Evolutionary conservation across 768 basidiomycete species (phyloP).

Genomic region (Termitomyces heimii): DNA sequence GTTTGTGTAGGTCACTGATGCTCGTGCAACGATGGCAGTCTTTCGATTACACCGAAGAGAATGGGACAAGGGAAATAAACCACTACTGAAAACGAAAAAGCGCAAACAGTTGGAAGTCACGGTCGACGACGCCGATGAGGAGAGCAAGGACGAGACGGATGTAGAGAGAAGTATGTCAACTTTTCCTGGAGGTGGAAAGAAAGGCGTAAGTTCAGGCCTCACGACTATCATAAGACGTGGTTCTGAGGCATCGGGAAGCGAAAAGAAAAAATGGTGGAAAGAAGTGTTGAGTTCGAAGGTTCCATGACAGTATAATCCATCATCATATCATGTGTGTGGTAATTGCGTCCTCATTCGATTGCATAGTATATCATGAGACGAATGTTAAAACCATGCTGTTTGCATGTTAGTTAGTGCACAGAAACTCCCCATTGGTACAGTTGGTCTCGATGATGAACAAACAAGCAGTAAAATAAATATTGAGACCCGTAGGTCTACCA

Average conservation of each 20-base stretch:
- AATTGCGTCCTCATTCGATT: neutral
- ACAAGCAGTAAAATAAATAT: conserved; percentile 32
- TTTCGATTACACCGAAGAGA: conserved; percentile 76
- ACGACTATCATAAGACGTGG: conserved; percentile 40
- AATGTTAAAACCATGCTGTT: neutral
- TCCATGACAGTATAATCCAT: neutral
- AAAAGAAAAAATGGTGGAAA: conserved; percentile 41
- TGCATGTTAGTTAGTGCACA: too few relatives aligned
- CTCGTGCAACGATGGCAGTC: conserved; percentile 92
- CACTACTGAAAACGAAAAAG: conserved; percentile 15
- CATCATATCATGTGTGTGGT: too few relatives aligned
- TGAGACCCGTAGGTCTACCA: conserved; percentile 58
- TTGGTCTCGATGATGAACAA: too few relatives aligned
- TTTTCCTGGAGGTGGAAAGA: conserved; percentile 50
- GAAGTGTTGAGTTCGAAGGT: conserved; percentile 25
- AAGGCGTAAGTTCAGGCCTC: conserved; percentile 60
- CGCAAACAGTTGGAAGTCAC: conserved; percentile 14
- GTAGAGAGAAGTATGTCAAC: neutral
- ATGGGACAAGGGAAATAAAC: conserved; percentile 66
- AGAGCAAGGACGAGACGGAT: conserved; percentile 1
- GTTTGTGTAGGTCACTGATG: conserved; percentile 72
- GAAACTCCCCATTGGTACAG: too few relatives aligned
- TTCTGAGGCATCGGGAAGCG: conserved; percentile 3
- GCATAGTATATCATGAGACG: neutral
- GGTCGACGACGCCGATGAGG: conserved; percentile 6